Percentiles rank a stretch among this genome's conserved stretches.
phyloP scores from a whole-genome alignment of 2,329 filamentous ascomycete species.

The Saccharata proteae region DNA sequence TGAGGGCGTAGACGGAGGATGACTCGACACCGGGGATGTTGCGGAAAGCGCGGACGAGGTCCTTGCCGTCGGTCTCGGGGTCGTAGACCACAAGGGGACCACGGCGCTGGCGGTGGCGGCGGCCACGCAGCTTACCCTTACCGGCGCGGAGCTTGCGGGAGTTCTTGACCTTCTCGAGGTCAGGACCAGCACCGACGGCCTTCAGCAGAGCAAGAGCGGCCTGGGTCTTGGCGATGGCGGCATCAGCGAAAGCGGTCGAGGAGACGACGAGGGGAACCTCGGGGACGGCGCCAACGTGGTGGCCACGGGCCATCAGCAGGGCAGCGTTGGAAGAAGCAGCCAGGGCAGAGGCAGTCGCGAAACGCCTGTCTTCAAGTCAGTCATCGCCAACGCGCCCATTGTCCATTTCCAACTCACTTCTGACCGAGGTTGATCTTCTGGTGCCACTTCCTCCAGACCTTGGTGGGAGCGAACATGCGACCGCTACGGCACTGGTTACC shows the following conservation, averaged over 20 bases:
- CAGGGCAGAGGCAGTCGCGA: constrained; percentile 93
- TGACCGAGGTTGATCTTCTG: constrained; percentile 99
- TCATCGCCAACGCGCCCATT: constrained; percentile 16
- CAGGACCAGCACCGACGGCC: constrained; percentile 77
- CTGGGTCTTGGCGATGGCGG: constrained; percentile 75
- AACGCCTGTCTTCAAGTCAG: constrained; percentile 60
- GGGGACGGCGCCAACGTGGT: constrained; percentile 82
- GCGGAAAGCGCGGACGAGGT: constrained; percentile 89
- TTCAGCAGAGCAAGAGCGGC: constrained; percentile 77
- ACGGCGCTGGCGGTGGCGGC: constrained; percentile 93
- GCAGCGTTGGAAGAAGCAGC: constrained; percentile 91
- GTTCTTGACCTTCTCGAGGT: constrained; percentile 90
- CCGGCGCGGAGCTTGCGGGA: constrained; percentile 96
- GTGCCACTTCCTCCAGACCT: constrained; percentile 99
- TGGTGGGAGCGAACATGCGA: constrained; percentile 99
- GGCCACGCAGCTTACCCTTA: constrained; percentile 97
- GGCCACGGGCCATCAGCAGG: constrained; percentile 91
- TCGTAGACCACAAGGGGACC: constrained; percentile 97
- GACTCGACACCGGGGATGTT: constrained; percentile 99
- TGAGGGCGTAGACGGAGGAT: constrained; percentile 81
- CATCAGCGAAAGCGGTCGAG: constrained; percentile 74
- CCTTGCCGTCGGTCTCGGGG: constrained; percentile 88
- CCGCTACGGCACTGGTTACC: constrained; percentile 99
- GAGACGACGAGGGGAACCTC: constrained; percentile 97
- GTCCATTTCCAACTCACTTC: constrained; percentile 50